phyloP scores from a whole-genome alignment of 306 rosid genomes.

The apple (Malus domestica) region DNA sequence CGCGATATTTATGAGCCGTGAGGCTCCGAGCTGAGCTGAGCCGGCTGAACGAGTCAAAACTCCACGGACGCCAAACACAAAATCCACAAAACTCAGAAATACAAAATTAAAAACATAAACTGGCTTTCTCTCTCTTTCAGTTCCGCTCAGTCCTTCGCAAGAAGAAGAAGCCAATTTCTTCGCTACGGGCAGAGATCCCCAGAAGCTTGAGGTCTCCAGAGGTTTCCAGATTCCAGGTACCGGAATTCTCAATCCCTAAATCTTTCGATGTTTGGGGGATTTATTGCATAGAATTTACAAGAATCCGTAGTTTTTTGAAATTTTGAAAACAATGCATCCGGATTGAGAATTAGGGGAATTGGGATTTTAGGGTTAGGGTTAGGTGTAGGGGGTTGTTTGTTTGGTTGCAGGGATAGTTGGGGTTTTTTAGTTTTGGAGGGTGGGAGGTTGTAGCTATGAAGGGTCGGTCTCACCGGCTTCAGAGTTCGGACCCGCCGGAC shows the following conservation, averaged over 20 bases:
- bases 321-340: neutral
- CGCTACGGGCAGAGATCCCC: neutral
- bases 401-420: neutral
- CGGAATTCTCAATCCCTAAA: neutral
- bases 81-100: conserved; percentile 7
- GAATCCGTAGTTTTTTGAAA: neutral
- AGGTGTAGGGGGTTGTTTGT: conserved; percentile 10
- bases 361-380: conserved; percentile 8
- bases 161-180: conserved; percentile 7
- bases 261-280: neutral
- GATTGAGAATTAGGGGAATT: neutral
- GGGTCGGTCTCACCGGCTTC: conserved; percentile 88
- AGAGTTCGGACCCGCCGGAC: conserved; percentile 79
- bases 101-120: neutral
- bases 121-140: conserved; percentile 13
- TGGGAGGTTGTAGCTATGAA: conserved; percentile 35
- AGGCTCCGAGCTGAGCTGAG: neutral
- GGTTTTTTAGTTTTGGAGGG: neutral
- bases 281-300: neutral
- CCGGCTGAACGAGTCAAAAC: neutral
- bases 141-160: conserved; percentile 11
- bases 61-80: conserved; percentile 23
- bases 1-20: neutral
- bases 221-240: conserved; percentile 12
- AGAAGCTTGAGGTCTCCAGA: neutral